Evolutionary conservation across 2,329 filamentous ascomycete species (phyloP).

Genomic region (Lasiodiplodia citricola): DNA sequence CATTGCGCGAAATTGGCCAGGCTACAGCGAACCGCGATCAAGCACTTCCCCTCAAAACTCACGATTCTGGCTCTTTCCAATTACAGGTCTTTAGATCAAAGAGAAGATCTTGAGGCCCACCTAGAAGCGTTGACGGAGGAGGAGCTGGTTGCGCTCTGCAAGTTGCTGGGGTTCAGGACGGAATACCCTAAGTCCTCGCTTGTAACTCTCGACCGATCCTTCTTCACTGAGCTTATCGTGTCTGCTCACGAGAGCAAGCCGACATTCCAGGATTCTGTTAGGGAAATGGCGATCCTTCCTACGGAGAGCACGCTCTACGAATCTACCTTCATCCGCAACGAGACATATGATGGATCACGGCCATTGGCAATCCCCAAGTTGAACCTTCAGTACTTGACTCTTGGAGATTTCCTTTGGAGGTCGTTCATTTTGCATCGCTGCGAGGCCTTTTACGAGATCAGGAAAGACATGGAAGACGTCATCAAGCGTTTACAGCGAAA

Average conservation of each 20-base stretch:
- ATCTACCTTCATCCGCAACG: conserved; percentile 75
- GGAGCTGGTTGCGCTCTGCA: conserved; percentile 73
- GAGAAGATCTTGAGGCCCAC: conserved; percentile 77
- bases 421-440: conserved; percentile 87
- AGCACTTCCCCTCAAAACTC: conserved; percentile 85
- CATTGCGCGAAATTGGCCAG: conserved; percentile 79
- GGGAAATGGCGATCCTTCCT: conserved; percentile 75
- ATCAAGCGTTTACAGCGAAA: conserved; percentile 78
- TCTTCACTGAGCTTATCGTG: conserved; percentile 74
- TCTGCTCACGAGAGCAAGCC: conserved; percentile 76
- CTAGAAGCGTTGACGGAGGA: conserved; percentile 74
- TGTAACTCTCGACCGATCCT: conserved; percentile 66
- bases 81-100: conserved; percentile 83
- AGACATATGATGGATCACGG: conserved; percentile 83
- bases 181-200: conserved; percentile 76
- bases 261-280: conserved; percentile 81
- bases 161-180: conserved; percentile 76
- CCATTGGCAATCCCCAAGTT: conserved; percentile 92
- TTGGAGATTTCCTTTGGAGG: conserved; percentile 96
- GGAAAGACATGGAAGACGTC: conserved; percentile 85
- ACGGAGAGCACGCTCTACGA: conserved; percentile 86
- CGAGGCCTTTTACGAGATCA: conserved; percentile 92
- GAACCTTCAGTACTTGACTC: conserved; percentile 92
- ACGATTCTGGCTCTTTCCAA: conserved; percentile 93
- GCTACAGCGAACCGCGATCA: conserved; percentile 78